Conservation (phyloP, 768 basidiomycete genomes). For the Ramaria sp. region DNA sequence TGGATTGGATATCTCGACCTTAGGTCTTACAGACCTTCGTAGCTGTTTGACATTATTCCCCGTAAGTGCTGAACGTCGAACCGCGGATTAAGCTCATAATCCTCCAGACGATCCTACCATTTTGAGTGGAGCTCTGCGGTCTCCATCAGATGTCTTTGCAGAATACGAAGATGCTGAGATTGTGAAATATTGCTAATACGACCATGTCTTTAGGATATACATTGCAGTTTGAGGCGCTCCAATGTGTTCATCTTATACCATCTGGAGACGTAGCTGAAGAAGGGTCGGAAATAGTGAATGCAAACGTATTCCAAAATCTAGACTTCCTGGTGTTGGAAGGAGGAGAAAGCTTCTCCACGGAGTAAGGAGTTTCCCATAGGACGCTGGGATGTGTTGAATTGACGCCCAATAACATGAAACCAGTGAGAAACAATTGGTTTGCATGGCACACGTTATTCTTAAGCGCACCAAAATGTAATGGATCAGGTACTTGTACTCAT, state of each 20-base stretch:
- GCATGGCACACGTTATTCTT: conserved; percentile 81
- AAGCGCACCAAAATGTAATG: conserved; percentile 75
- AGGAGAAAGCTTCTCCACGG: conserved; percentile 84
- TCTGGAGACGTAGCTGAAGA: conserved; percentile 35
- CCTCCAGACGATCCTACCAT: conserved; percentile 81
- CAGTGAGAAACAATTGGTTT: conserved; percentile 79
- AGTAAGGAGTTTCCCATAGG: conserved; percentile 32
- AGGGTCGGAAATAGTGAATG: conserved; percentile 42
- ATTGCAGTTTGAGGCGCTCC: conserved; percentile 66
- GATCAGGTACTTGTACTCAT: conserved; percentile 44
- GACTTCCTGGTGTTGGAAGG: conserved; percentile 72
- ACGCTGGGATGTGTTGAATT: not conserved
- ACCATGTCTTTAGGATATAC: not conserved
- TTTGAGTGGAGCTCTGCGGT: conserved; percentile 69
- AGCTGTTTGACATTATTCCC: conserved; percentile 68
- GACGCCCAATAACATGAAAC: conserved; percentile 18
- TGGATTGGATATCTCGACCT: conserved; percentile 64
- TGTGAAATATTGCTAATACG: conserved; percentile 23
- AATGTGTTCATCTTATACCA: conserved; percentile 71
- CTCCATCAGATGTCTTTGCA: conserved; percentile 75
- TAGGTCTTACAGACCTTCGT: conserved; percentile 76
- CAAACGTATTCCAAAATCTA: conserved; percentile 65
- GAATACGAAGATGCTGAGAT: conserved; percentile 82
- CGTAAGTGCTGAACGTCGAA: conserved; percentile 30
- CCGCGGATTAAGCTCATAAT: not conserved